Evolutionary conservation across 2,329 filamentous ascomycete species (phyloP).

Genomic region (Ceratocystiopsis minuta): DNA sequence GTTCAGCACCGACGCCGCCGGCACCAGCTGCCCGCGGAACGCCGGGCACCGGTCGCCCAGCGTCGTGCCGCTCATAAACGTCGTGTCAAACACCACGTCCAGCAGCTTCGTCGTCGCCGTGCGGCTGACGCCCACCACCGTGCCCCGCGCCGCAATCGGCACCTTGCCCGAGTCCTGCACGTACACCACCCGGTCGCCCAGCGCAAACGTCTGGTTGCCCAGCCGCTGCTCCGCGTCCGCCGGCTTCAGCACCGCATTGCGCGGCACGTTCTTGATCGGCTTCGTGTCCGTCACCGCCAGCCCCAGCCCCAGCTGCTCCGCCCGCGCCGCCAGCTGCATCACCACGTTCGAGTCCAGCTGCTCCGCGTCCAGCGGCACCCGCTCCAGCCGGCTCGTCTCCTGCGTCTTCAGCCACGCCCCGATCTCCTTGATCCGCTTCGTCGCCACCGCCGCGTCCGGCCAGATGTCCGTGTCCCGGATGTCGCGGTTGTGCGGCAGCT

Average conservation of each 20-base stretch:
- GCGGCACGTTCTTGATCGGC: constrained; percentile 64
- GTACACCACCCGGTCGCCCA: constrained; percentile 88
- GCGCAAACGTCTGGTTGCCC: constrained; percentile 60
- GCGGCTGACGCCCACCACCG: constrained; percentile 84
- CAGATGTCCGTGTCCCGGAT: constrained; percentile 78
- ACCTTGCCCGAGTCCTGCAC: constrained; percentile 87
- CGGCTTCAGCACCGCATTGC: constrained; percentile 80
- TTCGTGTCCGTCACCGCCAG: constrained; percentile 39
- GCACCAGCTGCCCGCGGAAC: constrained; percentile 87
- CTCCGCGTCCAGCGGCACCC: constrained; percentile 88
- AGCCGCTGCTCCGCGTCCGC: constrained; percentile 87
- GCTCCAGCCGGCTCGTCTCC: constrained; percentile 81
- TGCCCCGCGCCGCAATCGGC: constrained; percentile 78
- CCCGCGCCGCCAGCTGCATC: constrained; percentile 57
- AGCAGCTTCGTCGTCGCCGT: constrained; percentile 68
- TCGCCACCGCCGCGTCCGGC: constrained; percentile 50
- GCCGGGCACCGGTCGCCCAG: constrained; percentile 77
- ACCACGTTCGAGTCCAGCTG: constrained; percentile 89
- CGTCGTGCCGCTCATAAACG: constrained; percentile 94
- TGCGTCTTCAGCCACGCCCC: constrained; percentile 81
- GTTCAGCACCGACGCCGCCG: constrained; percentile 77
- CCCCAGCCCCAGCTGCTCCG: constrained; percentile 38
- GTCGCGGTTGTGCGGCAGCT: constrained; percentile 70
- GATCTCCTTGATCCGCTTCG: constrained; percentile 78
- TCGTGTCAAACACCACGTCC: constrained; percentile 82